Conservation (phyloP, 495 filamentous ascomycete genomes). For the Aspergillus sclerotioniger region DNA sequence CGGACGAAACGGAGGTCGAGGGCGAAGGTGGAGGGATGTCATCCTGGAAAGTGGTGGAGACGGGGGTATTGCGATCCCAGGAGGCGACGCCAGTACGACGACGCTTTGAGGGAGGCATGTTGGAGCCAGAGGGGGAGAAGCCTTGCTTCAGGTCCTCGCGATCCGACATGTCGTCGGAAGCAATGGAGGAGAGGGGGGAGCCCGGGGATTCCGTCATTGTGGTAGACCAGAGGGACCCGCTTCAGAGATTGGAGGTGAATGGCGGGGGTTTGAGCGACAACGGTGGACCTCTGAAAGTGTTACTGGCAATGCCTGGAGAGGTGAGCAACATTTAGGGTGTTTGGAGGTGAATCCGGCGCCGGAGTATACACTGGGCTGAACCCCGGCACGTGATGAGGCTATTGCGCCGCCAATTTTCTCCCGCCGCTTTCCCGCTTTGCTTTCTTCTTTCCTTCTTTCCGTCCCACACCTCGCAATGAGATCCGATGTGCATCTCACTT, state of each 20-base stretch:
- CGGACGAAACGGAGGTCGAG: constrained; percentile 70
- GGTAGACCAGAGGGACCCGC: background rate
- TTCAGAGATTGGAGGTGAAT: background rate
- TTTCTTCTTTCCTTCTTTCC: constrained; percentile 8
- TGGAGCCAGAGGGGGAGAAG: constrained; percentile 40
- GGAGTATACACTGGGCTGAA: too few species aligned
- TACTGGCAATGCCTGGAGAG: background rate
- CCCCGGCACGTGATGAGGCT: constrained; percentile 31
- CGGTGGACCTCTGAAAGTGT: too few species aligned
- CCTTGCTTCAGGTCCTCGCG: constrained; percentile 49
- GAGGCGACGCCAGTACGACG: constrained; percentile 49
- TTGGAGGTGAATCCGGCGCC: too few species aligned
- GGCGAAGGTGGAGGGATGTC: constrained; percentile 41
- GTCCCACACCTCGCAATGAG: background rate
- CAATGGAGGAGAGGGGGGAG: constrained; percentile 53
- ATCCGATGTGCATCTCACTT: background rate
- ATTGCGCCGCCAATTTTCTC: constrained; percentile 7
- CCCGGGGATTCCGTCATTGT: constrained; percentile 50
- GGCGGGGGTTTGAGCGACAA: background rate
- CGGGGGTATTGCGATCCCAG: constrained; percentile 50
- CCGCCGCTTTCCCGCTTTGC: constrained; percentile 3
- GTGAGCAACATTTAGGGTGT: too few species aligned
- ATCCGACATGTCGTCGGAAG: constrained; percentile 47
- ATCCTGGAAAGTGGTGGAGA: constrained; percentile 42
- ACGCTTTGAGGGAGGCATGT: constrained; percentile 53